Evolutionary conservation across 2,329 filamentous ascomycete species (phyloP).

Genomic region (Boeremia exigua): DNA sequence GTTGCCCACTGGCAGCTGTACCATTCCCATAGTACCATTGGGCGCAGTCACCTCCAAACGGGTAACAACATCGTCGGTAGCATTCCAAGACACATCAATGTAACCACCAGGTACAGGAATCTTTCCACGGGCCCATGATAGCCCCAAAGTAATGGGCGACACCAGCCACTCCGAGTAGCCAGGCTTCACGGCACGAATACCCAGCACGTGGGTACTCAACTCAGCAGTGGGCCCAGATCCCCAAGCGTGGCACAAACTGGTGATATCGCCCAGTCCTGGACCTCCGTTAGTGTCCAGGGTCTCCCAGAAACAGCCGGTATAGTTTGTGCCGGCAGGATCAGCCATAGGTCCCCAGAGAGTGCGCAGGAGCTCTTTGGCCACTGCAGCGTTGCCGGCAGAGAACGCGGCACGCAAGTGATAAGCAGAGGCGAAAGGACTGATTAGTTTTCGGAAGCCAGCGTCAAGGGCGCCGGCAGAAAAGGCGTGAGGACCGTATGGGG

Average conservation of each 20-base stretch:
- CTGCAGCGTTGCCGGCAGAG: not conserved
- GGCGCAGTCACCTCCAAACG: not conserved
- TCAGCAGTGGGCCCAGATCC: slow-evolving; percentile 44
- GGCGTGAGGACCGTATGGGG: slow-evolving; percentile 24
- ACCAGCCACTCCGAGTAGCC: slow-evolving; percentile 16
- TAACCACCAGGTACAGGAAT: slow-evolving; percentile 11
- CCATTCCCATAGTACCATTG: not conserved
- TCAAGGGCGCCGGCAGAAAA: slow-evolving; percentile 20
- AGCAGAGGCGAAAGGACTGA: slow-evolving; percentile 38
- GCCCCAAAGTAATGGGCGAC: slow-evolving; percentile 10
- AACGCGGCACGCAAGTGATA: slow-evolving; percentile 44
- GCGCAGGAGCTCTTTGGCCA: slow-evolving; percentile 8
- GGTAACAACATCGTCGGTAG: slow-evolving; percentile 1
- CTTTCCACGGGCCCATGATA: slow-evolving; percentile 12
- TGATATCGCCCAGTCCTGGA: slow-evolving; percentile 34
- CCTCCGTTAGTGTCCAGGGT: slow-evolving; percentile 28
- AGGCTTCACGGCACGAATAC: slow-evolving; percentile 15
- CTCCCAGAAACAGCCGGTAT: slow-evolving; percentile 43
- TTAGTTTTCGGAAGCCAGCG: slow-evolving; percentile 23
- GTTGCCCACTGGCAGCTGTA: too few species aligned
- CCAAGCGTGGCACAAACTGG: slow-evolving; percentile 47
- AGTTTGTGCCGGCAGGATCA: slow-evolving; percentile 27
- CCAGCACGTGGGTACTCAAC: slow-evolving; percentile 38
- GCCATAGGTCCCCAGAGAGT: slow-evolving; percentile 35
- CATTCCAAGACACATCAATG: slow-evolving; percentile 16